Conservation (phyloP, 1,139 yeast genomes). For the Arxiozyma telluris region DNA sequence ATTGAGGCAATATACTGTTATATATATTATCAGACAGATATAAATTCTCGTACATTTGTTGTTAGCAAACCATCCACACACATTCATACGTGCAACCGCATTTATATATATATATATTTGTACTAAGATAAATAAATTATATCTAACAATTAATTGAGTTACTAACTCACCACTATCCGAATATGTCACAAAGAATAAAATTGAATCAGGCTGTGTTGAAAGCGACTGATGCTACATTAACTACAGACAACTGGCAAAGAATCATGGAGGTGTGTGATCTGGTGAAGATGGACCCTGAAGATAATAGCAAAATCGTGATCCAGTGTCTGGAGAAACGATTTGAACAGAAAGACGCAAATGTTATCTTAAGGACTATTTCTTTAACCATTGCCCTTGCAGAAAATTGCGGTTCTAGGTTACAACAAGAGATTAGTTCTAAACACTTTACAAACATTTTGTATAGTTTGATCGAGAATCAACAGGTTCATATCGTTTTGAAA, state of each 20-base stretch:
- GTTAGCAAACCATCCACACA: too few species aligned
- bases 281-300: conserved; percentile 66
- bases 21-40: too few species aligned
- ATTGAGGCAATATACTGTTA: too few species aligned
- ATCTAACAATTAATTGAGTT: too few species aligned
- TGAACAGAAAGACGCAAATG: conserved; percentile 64
- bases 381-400: conserved; percentile 73
- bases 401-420: conserved; percentile 85
- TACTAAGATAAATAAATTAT: neutral
- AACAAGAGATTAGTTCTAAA: conserved; percentile 70
- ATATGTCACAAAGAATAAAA: conserved; percentile 1
- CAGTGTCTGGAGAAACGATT: conserved; percentile 43
- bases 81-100: too few species aligned
- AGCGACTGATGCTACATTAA: conserved; percentile 81
- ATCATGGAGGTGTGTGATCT: conserved; percentile 77
- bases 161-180: neutral
- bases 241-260: conserved; percentile 78
- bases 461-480: conserved; percentile 45
- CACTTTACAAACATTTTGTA: conserved; percentile 52
- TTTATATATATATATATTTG: neutral
- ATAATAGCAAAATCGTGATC: conserved; percentile 31
- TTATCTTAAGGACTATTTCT: conserved; percentile 63
- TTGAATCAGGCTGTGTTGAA: conserved; percentile 28
- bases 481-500: conserved; percentile 63
- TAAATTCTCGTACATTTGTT: too few species aligned